Evolutionary conservation across 805 yeast genomes (phyloP).

Genomic region (Spencermartinsiella europaea): DNA sequence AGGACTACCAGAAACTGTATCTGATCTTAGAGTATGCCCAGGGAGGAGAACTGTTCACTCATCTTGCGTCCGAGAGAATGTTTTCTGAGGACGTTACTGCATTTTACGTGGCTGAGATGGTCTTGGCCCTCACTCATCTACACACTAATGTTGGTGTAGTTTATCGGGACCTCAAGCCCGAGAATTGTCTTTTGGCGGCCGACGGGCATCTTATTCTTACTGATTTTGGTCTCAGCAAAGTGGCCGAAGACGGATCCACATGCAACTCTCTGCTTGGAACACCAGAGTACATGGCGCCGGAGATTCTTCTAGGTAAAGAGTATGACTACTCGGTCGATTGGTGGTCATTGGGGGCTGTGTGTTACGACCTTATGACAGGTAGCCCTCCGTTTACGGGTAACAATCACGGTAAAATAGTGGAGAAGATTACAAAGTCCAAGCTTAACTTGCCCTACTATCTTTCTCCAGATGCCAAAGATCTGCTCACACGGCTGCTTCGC

Average conservation of each 20-base stretch:
- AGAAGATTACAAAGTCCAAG: conserved; percentile 63
- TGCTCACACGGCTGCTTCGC: conserved; percentile 57
- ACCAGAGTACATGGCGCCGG: conserved; percentile 88
- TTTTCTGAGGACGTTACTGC: conserved; percentile 61
- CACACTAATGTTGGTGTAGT: conserved; percentile 72
- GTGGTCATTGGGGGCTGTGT: conserved; percentile 86
- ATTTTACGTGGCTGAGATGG: conserved; percentile 75
- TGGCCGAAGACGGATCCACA: conserved; percentile 37
- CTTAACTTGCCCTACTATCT: conserved; percentile 68
- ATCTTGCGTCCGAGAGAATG: conserved; percentile 45
- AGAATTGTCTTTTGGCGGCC: conserved; percentile 72
- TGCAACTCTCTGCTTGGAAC: conserved; percentile 66
- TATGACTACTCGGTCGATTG: conserved; percentile 82
- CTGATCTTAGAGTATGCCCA: conserved; percentile 74
- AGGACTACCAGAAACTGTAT: conserved; percentile 72
- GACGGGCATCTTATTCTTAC: conserved; percentile 79
- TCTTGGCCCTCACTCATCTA: conserved; percentile 68
- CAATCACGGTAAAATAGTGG: conserved; percentile 68
- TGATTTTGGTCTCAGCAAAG: conserved; percentile 71
- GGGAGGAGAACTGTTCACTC: conserved; percentile 81
- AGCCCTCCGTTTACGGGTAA: conserved; percentile 86
- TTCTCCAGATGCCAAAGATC: conserved; percentile 74
- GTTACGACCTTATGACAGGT: conserved; percentile 76
- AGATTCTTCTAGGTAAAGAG: conserved; percentile 68
- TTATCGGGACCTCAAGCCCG: conserved; percentile 85